Conservation (phyloP, 805 yeast genomes). For the Trichomonascus vanleenenianus region DNA sequence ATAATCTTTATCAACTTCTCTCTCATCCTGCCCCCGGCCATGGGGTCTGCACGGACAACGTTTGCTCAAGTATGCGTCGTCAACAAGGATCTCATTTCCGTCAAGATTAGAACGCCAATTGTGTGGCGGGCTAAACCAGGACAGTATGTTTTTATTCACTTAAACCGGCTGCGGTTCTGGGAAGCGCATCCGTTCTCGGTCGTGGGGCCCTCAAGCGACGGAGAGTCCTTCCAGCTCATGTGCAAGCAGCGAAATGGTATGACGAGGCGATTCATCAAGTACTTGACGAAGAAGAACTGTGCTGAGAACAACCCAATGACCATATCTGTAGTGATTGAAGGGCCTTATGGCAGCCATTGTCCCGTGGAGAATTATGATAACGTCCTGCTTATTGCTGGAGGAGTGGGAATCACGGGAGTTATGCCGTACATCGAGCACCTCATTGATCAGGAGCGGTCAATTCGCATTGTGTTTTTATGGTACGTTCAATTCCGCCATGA, state of each 20-base stretch:
- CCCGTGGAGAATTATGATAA: conserved; percentile 43
- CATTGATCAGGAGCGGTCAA: conserved; percentile 8
- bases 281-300: conserved; percentile 27
- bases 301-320: conserved; percentile 26
- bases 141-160: conserved; percentile 52
- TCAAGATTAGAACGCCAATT: conserved; percentile 44
- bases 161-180: conserved; percentile 42
- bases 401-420: conserved; percentile 56
- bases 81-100: conserved; percentile 41
- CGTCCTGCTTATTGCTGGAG: conserved; percentile 52
- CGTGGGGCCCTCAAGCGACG: conserved; percentile 34
- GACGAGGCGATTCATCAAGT: conserved; percentile 35
- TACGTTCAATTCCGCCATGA: conserved; percentile 16
- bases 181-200: conserved; percentile 66
- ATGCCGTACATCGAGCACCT: conserved; percentile 37
- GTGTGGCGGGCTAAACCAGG: conserved; percentile 54
- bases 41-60: conserved; percentile 23
- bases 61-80: conserved; percentile 36
- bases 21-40: conserved; percentile 30
- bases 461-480: conserved; percentile 25
- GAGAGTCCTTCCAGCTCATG: conserved; percentile 39
- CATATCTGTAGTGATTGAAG: conserved; percentile 46
- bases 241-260: conserved; percentile 49
- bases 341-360: conserved; percentile 47
- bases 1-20: conserved; percentile 31